Evolutionary conservation across 1,284 basidiomycete species (phyloP), one percentile per base, ranked within the genome.

Genomic region (Sanguinoderma infundibulare): DNA sequence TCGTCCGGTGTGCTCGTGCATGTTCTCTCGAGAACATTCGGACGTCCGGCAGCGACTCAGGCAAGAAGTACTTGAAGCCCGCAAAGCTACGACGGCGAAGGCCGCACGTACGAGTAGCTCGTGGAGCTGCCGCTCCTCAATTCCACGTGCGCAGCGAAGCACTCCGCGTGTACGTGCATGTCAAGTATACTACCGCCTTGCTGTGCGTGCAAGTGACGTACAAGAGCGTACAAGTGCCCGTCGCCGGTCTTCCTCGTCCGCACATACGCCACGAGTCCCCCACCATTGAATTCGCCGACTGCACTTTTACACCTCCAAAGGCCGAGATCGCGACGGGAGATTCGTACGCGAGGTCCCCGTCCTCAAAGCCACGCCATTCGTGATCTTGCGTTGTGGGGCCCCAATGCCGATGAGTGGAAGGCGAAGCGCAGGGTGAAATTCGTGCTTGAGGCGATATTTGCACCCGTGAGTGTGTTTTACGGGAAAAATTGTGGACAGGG

Each of bases 131-230:
- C 68, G 0, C 62, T 67, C 20, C 57, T 71, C 17, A 67, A 71
- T 54, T 59, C 66, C n/a, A n/a, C 2, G 53, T 70, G 38, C 70
- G 68, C 40, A 62, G 70, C 15, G 70, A 72, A 59, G 67, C 69
- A 5, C 52, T 72, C n/a, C 53, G 70, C 22, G 24, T 69, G 70
- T 71, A 36, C 51, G 68, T 12, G 6, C 14, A n/a, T n/a, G n/a
- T n/a, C n/a, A n/a, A 35, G 34, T 14, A 7, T 35, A 7, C 34
- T 35, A 7, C 34, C 14, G 34, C 34, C 14, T 6, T 14, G 34
- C 7, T 7, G 34, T 35, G 7, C 34, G 34, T n/a, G n/a, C n/a
- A 35, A 14, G 34, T 35, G 34, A 6, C n/a, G 3, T 17, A 3
- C 8, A n/a, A 39, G 14, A 12, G n/a, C 38, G 7, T 5, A 5